Conservation (phyloP, 2,329 filamentous ascomycete genomes). For the Aspergillus brasiliensis region DNA sequence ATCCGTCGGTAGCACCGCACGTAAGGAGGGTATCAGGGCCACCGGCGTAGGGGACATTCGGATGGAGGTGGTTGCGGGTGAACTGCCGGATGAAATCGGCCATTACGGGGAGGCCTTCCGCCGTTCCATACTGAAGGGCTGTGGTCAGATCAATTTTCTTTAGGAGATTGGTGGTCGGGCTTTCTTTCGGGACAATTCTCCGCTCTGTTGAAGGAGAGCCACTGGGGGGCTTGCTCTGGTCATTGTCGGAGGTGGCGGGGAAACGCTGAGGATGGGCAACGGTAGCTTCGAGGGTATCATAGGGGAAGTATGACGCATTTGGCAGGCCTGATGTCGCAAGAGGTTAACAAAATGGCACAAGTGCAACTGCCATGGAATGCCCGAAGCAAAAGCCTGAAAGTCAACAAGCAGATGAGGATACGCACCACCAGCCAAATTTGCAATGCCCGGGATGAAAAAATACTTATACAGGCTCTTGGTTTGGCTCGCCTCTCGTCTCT, state of each 20-base stretch:
- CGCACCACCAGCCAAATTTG: conserved; percentile 62
- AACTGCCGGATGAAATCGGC: conserved; percentile 79
- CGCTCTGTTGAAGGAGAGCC: conserved; percentile 49
- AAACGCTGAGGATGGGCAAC: conserved; percentile 75
- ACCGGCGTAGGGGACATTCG: conserved; percentile 73
- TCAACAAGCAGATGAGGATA: neutral
- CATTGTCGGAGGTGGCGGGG: conserved; percentile 65
- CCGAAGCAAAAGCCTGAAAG: neutral
- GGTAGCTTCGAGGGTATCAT: conserved; percentile 83
- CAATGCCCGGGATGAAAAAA: conserved; percentile 66
- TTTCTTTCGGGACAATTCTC: conserved; percentile 72
- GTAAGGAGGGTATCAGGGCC: conserved; percentile 79
- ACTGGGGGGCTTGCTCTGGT: conserved; percentile 35
- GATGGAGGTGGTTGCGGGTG: conserved; percentile 73
- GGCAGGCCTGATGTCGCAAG: conserved; percentile 66
- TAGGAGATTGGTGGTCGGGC: conserved; percentile 58
- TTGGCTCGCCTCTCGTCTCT: conserved; percentile 62
- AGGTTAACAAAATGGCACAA: conserved; percentile 1
- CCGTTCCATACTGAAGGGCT: conserved; percentile 84
- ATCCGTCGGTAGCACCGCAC: conserved; percentile 82
- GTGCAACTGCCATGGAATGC: neutral
- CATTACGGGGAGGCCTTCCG: conserved; percentile 77
- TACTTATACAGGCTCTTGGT: conserved; percentile 88
- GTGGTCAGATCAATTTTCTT: conserved; percentile 78
- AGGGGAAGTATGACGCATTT: conserved; percentile 80